These are phyloP conservation scores for Thelonectria olida DNA, from an alignment of 2,329 filamentous ascomycete species.

Conservation along the genomic window DNA sequence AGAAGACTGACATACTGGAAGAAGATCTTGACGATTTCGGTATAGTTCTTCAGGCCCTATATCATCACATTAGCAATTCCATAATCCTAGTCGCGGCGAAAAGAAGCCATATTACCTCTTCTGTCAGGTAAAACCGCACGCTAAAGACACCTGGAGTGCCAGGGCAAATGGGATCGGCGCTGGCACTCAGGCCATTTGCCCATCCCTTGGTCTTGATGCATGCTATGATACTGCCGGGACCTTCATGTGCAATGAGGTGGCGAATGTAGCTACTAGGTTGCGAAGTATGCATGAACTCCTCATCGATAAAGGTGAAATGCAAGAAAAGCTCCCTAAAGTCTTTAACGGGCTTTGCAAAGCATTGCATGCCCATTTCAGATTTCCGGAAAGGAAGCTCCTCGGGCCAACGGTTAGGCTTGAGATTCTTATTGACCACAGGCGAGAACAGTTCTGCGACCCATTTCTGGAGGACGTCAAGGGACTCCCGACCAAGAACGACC, in stretches of 20 bases:
- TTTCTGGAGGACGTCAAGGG: conserved; percentile 80
- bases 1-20: conserved; percentile 94
- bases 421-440: conserved; percentile 81
- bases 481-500: conserved; percentile 83
- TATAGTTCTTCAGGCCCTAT: conserved; percentile 78
- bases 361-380: conserved; percentile 69
- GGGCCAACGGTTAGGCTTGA: conserved; percentile 68
- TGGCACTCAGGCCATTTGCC: conserved; percentile 84
- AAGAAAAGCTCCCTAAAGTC: conserved; percentile 83
- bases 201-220: conserved; percentile 91
- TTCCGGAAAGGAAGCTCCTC: conserved; percentile 59
- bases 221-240: conserved; percentile 89
- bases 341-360: conserved; percentile 92
- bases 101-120: conserved; percentile 65
- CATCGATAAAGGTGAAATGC: conserved; percentile 85
- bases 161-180: conserved; percentile 78
- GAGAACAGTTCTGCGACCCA: conserved; percentile 90
- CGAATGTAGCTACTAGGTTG: conserved; percentile 88
- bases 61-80: conserved; percentile 23
- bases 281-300: conserved; percentile 80
- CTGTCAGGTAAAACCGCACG: conserved; percentile 80
- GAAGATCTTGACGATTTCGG: conserved; percentile 82
- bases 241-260: conserved; percentile 91
- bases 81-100: neutral
- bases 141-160: conserved; percentile 82